These are phyloP conservation scores for Mortierella sp. DNA, from an alignment of 371 early-diverging fungal species.

Conservation along the genomic window DNA sequence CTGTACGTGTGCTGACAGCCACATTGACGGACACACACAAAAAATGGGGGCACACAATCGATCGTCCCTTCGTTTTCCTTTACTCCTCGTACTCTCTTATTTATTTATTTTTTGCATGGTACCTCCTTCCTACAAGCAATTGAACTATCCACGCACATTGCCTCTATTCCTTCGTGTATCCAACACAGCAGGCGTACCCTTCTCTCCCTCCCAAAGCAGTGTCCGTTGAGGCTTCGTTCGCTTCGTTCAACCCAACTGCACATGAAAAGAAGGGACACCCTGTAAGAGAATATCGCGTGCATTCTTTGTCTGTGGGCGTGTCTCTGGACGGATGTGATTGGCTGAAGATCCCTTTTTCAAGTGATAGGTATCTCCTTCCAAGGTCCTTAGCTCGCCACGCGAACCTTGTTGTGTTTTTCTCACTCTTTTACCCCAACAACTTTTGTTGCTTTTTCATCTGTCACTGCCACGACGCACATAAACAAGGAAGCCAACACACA, in stretches of 20 bases:
- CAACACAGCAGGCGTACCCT: background rate
- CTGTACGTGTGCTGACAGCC: background rate
- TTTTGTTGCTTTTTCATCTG: background rate
- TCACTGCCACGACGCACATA: background rate
- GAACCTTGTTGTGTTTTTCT: constrained; percentile 12
- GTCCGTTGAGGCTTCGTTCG: background rate
- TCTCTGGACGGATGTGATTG: background rate
- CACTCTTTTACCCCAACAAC: constrained; percentile 13
- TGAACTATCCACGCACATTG: too few species aligned
- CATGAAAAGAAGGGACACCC: background rate
- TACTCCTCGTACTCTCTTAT: too few species aligned
- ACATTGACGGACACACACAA: background rate
- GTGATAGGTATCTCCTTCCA: background rate
- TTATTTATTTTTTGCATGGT: background rate
- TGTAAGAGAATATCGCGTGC: constrained; percentile 2
- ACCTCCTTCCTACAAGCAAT: too few species aligned
- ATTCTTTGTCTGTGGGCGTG: background rate
- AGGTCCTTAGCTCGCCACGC: background rate
- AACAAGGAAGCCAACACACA: background rate
- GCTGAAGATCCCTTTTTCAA: background rate
- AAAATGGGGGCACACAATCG: background rate
- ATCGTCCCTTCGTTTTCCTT: background rate
- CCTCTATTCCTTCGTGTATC: too few species aligned
- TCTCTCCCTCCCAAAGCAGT: background rate
- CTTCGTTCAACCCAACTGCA: background rate